Evolutionary conservation across 2,329 filamentous ascomycete genomes (phyloP), one percentile per base, ranked within the genome.

Genomic region (Apiospora rasikravindrae): DNA sequence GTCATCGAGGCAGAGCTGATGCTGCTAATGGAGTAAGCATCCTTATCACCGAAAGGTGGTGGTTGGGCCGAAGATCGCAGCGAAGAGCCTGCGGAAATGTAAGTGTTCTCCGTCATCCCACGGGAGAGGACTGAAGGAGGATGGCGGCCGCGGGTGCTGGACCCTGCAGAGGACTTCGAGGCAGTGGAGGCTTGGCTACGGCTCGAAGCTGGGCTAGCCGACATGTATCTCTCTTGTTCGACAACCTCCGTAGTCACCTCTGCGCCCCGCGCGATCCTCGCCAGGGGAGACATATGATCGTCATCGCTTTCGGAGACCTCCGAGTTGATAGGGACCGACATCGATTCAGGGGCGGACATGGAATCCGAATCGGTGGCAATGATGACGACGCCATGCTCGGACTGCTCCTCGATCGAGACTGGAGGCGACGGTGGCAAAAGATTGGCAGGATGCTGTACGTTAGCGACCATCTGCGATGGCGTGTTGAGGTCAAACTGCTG

Each of bases 401-500:
- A 87, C 72, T 90, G 88, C 77, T 95, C 92, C 77, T 95, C 92
- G 33, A 94, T 88, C 0, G 93, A 95, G 53, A 95, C 93, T 1
- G 94, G 94, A 16, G 94, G 94, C 0, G 93, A 95, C 0, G 95
- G 93, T 42, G 94, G 93, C 19, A 95, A 88, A 40, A 93, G 87
- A 73, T 93, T 91, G 29, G 94, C 94, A 44, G 92, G 89, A 81
- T 98, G 95, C 77, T 98, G 95, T 16, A 96, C 92, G 79, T 95
- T 95, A 74, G 92, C 92, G 40, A 98, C 93, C 85, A 98, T 90
- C 79, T 91, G 86, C 16, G 93, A 89, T 10, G 92, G 91, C 11
- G 93, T 94, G 77, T 97, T 97, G 61, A 98, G 87, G 80, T 98
- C 95, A 80, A 97, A 98, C 81, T 99, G 96, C 81, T 98, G 96